phyloP scores from a whole-genome alignment of 2,329 filamentous ascomycete species.

The Fusarium annulatum region DNA sequence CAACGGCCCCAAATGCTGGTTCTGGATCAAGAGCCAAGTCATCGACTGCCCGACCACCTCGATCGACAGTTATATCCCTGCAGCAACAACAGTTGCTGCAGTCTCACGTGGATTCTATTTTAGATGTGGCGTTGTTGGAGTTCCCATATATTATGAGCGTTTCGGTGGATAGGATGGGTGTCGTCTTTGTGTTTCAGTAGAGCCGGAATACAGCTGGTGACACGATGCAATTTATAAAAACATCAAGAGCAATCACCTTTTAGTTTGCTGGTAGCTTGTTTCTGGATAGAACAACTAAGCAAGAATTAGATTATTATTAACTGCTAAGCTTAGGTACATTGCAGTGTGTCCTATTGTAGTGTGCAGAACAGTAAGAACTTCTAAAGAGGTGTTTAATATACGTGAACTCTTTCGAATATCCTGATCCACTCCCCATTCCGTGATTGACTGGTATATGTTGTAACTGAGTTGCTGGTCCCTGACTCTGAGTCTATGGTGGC shows the following conservation, averaged over 20 bases:
- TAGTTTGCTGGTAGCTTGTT: slow-evolving; percentile 11
- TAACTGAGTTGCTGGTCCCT: not conserved
- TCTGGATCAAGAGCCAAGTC: slow-evolving; percentile 48
- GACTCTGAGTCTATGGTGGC: slow-evolving; percentile 13
- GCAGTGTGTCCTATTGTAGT: not conserved
- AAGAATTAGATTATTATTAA: not conserved
- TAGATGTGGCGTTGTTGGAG: slow-evolving; percentile 90
- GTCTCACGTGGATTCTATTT: slow-evolving; percentile 87
- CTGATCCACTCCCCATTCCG: not conserved
- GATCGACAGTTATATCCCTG: slow-evolving; percentile 85
- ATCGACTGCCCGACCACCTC: slow-evolving; percentile 62
- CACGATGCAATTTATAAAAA: slow-evolving; percentile 9
- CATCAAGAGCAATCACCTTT: slow-evolving; percentile 18
- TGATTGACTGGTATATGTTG: not conserved
- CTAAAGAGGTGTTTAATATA: not conserved
- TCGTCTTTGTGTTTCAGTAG: slow-evolving; percentile 83
- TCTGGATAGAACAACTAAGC: slow-evolving; percentile 18
- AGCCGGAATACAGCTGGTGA: slow-evolving; percentile 13
- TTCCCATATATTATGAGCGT: slow-evolving; percentile 92
- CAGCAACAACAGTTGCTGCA: slow-evolving; percentile 89
- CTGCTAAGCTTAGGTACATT: not conserved
- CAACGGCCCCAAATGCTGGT: slow-evolving; percentile 47
- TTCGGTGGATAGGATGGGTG: slow-evolving; percentile 87
- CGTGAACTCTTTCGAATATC: not conserved
- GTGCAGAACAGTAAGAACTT: not conserved